These are phyloP conservation scores for Wilhelminamyces savonicus DNA, from an alignment of 805 yeast genomes.

Conservation along the genomic window DNA sequence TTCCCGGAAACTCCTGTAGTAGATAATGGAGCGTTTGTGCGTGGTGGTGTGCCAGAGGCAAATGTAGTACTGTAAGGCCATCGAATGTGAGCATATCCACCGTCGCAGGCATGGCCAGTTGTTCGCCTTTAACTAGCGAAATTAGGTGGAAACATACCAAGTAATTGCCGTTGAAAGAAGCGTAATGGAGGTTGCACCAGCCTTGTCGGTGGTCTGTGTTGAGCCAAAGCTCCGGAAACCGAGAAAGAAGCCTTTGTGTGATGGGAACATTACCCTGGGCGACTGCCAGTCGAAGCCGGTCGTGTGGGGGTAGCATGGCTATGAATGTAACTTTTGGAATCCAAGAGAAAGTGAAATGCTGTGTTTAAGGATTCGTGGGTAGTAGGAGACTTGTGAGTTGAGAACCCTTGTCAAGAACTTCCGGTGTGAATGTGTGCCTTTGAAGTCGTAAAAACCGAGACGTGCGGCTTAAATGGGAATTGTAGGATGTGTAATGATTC, in stretches of 20 bases:
- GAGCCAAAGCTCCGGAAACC: conserved; percentile 64
- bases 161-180: conserved; percentile 67
- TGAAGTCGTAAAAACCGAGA: too few species aligned
- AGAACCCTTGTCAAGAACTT: too few species aligned
- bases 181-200: conserved; percentile 80
- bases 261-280: conserved; percentile 55
- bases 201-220: conserved; percentile 65
- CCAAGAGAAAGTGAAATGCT: too few species aligned
- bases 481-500: too few species aligned
- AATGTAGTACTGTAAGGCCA: conserved; percentile 62
- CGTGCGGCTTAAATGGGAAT: too few species aligned
- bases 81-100: conserved; percentile 42
- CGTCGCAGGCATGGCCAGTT: conserved; percentile 9
- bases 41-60: conserved; percentile 53
- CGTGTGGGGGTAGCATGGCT: conserved; percentile 54
- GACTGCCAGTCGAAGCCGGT: conserved; percentile 64
- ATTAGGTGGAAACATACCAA: conserved; percentile 57
- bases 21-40: conserved; percentile 69
- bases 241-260: conserved; percentile 56
- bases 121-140: conserved; percentile 33
- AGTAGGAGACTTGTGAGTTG: too few species aligned
- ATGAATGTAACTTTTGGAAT: too few species aligned
- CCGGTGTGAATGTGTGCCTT: too few species aligned
- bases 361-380: too few species aligned
- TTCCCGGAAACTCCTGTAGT: conserved; percentile 42